Base-by-base conservation (phyloP, 1,139 yeast species). In the Magnusiomyces sp. region DNA sequence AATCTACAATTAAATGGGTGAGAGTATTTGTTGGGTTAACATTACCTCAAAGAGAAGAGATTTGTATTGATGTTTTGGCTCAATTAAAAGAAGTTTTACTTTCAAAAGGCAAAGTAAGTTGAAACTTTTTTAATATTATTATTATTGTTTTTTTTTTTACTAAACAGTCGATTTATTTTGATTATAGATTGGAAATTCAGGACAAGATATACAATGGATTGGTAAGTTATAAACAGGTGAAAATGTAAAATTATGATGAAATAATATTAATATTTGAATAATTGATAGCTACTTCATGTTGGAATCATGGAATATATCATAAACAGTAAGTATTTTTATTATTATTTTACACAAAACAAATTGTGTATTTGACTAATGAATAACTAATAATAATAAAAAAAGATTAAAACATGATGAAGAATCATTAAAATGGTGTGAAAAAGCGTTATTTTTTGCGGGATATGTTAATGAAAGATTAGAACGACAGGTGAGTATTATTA, bases 291-390 rank as follows among this genome's bases (percentile, higher is more conserved):
- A 52, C 54, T 29, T 48, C 54, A n/a, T 52, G 54, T 34, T 52
- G 54, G 54, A 52, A 52, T 31, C 54, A 52, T 31, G 54, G 54
- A 5, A 50, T 52, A 1, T 49, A 52, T 32, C 52, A 52, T 33
- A 52, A 52, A 27, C 54, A 52, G 54, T 49, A 40, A 45, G 54
- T 49, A 9, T 39, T 39, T 13, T 7, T 39, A 19, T 19, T 17
- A 17, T 7, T 16, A 20, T 23, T 9, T 20, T 40, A 5, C 5
- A 40, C n/a, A n/a, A 6, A 11, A 31, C 19, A 5, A 20, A n/a
- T 40, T 36, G 9, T 7, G 10, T 36, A 16, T 36, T 9, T 31
- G 34, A 13, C 11, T 31, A 9, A 13, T 9, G 34, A 31, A 13
- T 31, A 13, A 31, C 13, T 31, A 13, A 13, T 31, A 31, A 9